These are phyloP conservation scores for Xeromyces bisporus DNA, from an alignment of 495 filamentous ascomycete genomes.

Conservation along the genomic window DNA sequence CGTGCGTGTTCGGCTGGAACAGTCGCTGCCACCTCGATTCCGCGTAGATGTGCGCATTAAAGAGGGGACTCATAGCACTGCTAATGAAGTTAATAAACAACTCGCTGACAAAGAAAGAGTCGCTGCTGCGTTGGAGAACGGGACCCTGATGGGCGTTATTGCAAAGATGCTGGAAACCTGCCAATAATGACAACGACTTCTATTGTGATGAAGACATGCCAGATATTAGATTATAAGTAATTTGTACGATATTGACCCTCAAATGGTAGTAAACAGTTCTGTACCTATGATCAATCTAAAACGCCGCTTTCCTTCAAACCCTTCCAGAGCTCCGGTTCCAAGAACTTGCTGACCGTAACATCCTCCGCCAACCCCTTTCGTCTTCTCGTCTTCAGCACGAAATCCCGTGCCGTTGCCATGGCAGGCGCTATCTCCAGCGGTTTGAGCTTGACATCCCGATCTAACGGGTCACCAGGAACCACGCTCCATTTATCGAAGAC, in stretches of 20 bases:
- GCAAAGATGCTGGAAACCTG: constrained; percentile 89
- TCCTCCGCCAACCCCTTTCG: constrained; percentile 92
- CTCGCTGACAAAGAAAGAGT: constrained; percentile 92
- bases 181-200: constrained; percentile 26
- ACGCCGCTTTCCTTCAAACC: constrained; percentile 78
- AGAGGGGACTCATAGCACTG: constrained; percentile 87
- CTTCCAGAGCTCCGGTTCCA: constrained; percentile 85
- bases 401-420: constrained; percentile 81
- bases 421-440: constrained; percentile 75
- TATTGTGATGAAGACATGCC: no score
- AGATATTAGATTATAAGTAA: no score
- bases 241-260: no score
- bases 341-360: constrained; percentile 83
- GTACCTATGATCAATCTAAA: constrained; percentile 59
- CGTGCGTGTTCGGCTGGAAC: constrained; percentile 77
- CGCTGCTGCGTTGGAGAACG: constrained; percentile 86
- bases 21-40: constrained; percentile 82
- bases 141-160: constrained; percentile 69
- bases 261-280: no score
- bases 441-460: constrained; percentile 63
- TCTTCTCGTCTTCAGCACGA: constrained; percentile 86
- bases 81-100: constrained; percentile 90
- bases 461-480: constrained; percentile 87
- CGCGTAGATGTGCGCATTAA: constrained; percentile 88
- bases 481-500: constrained; percentile 93